Conservation (phyloP, 805 yeast genomes). For the Spathaspora girioi region DNA sequence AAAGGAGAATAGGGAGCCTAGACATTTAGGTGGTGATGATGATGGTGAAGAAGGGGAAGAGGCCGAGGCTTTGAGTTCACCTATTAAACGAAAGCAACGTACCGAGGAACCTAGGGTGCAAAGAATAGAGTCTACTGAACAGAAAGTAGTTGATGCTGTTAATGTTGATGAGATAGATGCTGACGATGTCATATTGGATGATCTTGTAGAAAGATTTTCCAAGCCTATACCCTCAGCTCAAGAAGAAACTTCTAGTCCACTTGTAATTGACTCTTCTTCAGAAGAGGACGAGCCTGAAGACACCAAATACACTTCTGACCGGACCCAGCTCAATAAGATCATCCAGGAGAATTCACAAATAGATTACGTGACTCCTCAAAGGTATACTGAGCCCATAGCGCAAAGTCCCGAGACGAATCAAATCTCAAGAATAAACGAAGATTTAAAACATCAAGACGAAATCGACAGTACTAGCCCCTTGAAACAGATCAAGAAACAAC, state of each 20-base stretch:
- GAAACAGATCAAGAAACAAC: slow-evolving; percentile 9
- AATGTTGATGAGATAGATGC: neutral
- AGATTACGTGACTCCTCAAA: slow-evolving; percentile 26
- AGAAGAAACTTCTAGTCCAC: neutral
- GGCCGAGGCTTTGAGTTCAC: slow-evolving; percentile 4
- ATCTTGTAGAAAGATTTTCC: neutral
- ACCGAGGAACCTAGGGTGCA: neutral
- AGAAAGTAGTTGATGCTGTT: neutral
- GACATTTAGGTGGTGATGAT: neutral
- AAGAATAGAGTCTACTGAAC: neutral
- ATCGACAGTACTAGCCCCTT: slow-evolving; percentile 23
- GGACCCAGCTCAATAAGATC: slow-evolving; percentile 17
- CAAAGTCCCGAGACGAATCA: slow-evolving; percentile 25
- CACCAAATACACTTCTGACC: neutral
- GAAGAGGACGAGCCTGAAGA: neutral
- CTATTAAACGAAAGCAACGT: slow-evolving; percentile 2
- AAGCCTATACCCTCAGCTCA: neutral
- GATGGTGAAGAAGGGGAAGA: neutral
- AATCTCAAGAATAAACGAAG: slow-evolving; percentile 16
- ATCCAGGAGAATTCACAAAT: slow-evolving; percentile 8
- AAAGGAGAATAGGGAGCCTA: slow-evolving; percentile 14
- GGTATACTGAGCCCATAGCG: slow-evolving; percentile 29
- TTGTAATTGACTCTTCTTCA: neutral
- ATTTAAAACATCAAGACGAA: slow-evolving; percentile 9
- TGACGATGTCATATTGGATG: neutral